These are phyloP conservation scores for Epipyxis sp. DNA, from an alignment of 108 stramenopile species.

Conservation along the genomic window DNA sequence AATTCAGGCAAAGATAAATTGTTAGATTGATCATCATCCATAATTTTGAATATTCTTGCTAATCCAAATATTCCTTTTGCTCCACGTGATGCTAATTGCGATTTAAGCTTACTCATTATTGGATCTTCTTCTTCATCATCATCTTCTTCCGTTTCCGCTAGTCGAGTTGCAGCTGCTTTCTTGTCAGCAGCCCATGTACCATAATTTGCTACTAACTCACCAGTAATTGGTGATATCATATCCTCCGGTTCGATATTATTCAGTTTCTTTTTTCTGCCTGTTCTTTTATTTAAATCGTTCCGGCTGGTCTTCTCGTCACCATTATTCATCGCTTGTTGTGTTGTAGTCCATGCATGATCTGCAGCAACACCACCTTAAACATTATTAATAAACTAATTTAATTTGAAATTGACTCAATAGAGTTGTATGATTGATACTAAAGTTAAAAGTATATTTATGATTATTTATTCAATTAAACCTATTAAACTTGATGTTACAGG, in stretches of 20 bases:
- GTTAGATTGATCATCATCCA: conserved; percentile 50
- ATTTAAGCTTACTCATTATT: conserved; percentile 29
- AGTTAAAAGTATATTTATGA: too few species aligned
- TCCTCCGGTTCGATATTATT: neutral
- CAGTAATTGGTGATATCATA: conserved; percentile 16
- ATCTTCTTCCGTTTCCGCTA: neutral
- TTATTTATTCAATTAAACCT: too few species aligned
- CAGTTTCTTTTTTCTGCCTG: neutral
- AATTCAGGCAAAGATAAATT: conserved; percentile 50
- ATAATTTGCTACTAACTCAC: conserved; percentile 7
- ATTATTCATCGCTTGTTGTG: neutral
- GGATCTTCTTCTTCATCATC: neutral
- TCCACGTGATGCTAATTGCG: conserved; percentile 24
- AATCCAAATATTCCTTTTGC: conserved; percentile 50
- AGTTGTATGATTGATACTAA: too few species aligned
- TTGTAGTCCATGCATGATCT: conserved; percentile 10
- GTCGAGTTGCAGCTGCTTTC: neutral
- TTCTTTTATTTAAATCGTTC: neutral
- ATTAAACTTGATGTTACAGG: too few species aligned
- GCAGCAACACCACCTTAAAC: too few species aligned
- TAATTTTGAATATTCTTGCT: conserved; percentile 50
- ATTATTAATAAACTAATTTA: too few species aligned
- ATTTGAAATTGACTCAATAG: too few species aligned
- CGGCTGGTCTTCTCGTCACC: too few species aligned
- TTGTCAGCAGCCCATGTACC: neutral